phyloP scores from a whole-genome alignment of 768 basidiomycete genomes.

The Collybia sordida region DNA sequence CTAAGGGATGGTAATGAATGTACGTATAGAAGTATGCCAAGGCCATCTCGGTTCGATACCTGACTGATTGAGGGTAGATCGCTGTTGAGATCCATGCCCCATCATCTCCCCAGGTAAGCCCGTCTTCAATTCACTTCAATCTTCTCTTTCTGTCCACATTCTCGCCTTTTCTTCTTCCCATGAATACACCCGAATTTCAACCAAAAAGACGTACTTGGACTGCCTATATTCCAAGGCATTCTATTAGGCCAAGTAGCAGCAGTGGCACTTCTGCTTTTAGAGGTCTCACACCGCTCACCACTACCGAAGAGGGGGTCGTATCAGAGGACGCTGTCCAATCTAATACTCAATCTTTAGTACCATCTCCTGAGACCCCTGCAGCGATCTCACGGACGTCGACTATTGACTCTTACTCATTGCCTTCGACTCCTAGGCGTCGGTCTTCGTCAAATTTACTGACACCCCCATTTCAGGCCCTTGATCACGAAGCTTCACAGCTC shows the following conservation, averaged over 20 bases:
- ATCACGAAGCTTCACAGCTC: slow-evolving; percentile 45
- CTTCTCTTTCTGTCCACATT: slow-evolving; percentile 5
- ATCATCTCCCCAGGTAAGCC: slow-evolving; percentile 9
- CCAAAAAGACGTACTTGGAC: slow-evolving; percentile 36
- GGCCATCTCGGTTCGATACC: slow-evolving; percentile 6
- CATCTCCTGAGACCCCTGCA: slow-evolving; percentile 7
- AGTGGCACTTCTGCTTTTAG: slow-evolving; percentile 13
- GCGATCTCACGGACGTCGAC: slow-evolving; percentile 13
- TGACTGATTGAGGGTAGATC: slow-evolving; percentile 12
- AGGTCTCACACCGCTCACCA: slow-evolving; percentile 16
- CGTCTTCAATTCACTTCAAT: background rate
- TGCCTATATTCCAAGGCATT: slow-evolving; percentile 33
- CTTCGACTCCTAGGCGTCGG: slow-evolving; percentile 32
- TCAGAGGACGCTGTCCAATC: slow-evolving; percentile 8
- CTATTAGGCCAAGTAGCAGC: slow-evolving; percentile 23
- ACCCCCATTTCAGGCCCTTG: slow-evolving; percentile 36
- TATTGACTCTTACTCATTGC: slow-evolving; percentile 24
- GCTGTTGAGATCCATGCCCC: slow-evolving; percentile 5
- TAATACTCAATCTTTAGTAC: slow-evolving; percentile 12
- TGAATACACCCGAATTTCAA: slow-evolving; percentile 19
- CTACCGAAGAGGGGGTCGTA: slow-evolving; percentile 25
- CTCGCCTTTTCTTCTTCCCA: slow-evolving; percentile 10
- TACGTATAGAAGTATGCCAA: slow-evolving; percentile 12
- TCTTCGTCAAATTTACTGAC: slow-evolving; percentile 31
- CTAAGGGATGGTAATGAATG: slow-evolving; percentile 2